Evolutionary conservation across 148 eudicot genomes (phyloP).

Genomic region (Silene latifolia): DNA sequence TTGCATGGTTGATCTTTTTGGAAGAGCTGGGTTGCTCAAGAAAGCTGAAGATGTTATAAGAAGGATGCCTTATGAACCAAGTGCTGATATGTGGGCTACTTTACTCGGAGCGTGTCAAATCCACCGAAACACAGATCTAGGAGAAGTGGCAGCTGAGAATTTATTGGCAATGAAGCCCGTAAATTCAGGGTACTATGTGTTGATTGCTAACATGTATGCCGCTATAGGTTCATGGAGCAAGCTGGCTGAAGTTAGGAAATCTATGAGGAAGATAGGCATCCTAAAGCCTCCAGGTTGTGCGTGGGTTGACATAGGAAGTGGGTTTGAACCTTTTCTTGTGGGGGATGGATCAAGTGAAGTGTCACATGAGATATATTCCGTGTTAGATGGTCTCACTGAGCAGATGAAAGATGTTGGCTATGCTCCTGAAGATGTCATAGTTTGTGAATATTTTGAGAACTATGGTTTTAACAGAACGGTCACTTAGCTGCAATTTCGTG

Average conservation of each 20-base stretch:
- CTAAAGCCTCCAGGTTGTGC: slow-evolving; percentile 75
- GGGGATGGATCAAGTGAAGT: slow-evolving; percentile 48
- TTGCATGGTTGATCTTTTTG: slow-evolving; percentile 82
- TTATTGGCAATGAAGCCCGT: slow-evolving; percentile 58
- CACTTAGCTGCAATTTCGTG: not conserved
- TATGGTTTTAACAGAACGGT: not conserved
- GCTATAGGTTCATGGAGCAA: slow-evolving; percentile 65
- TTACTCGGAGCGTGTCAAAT: slow-evolving; percentile 65
- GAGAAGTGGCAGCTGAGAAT: slow-evolving; percentile 69
- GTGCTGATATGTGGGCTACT: slow-evolving; percentile 77
- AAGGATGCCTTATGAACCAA: slow-evolving; percentile 65
- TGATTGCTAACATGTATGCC: slow-evolving; percentile 81
- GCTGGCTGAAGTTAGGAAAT: slow-evolving; percentile 52
- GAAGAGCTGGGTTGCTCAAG: slow-evolving; percentile 64
- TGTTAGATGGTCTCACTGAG: slow-evolving; percentile 49
- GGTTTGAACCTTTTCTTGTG: slow-evolving; percentile 54
- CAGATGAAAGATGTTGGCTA: slow-evolving; percentile 65
- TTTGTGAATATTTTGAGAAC: slow-evolving; percentile 32
- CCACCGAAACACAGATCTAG: slow-evolving; percentile 52
- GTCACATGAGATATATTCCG: slow-evolving; percentile 46
- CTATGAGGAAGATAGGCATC: slow-evolving; percentile 65
- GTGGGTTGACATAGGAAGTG: slow-evolving; percentile 65
- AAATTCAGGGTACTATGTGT: slow-evolving; percentile 66
- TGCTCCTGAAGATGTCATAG: slow-evolving; percentile 30
- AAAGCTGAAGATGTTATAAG: slow-evolving; percentile 51